Evolutionary conservation across 805 yeast genomes (phyloP).

Genomic region (Debaryomyces castellii): DNA sequence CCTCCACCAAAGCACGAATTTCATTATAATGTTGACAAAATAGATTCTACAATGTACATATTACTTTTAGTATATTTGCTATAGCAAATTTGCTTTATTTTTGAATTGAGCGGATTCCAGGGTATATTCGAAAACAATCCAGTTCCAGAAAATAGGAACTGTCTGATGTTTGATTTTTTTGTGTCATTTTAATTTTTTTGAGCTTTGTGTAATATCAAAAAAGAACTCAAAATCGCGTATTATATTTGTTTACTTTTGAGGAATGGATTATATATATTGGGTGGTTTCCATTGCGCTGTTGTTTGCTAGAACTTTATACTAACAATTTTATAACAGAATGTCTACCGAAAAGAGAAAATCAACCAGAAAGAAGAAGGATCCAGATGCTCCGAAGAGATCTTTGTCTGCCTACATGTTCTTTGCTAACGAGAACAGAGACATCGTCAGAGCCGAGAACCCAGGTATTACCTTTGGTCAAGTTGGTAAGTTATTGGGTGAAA

Average conservation of each 20-base stretch:
- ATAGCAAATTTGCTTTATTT: background rate
- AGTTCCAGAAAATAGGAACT: background rate
- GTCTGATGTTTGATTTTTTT: background rate
- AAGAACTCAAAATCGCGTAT: constrained; percentile 1
- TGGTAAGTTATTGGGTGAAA: constrained; percentile 92
- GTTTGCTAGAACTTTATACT: constrained; percentile 3
- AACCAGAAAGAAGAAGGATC: constrained; percentile 63
- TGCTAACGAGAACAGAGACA: constrained; percentile 96
- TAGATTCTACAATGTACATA: background rate
- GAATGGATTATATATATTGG: background rate
- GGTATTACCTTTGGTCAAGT: constrained; percentile 95
- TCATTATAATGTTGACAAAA: background rate
- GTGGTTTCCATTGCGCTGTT: background rate
- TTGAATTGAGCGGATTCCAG: background rate
- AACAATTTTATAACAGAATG: constrained; percentile 10
- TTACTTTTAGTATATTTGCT: background rate
- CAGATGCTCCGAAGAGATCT: constrained; percentile 99
- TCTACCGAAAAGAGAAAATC: constrained; percentile 41
- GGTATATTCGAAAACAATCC: background rate
- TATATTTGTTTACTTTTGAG: background rate
- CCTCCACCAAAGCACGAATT: background rate
- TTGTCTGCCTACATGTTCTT: constrained; percentile 98
- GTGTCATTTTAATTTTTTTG: background rate
- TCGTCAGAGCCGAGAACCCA: constrained; percentile 93
- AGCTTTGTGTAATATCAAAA: background rate